Base-by-base conservation (phyloP, 2,329 filamentous ascomycete species). In the Myriosclerotinia curreyana region DNA sequence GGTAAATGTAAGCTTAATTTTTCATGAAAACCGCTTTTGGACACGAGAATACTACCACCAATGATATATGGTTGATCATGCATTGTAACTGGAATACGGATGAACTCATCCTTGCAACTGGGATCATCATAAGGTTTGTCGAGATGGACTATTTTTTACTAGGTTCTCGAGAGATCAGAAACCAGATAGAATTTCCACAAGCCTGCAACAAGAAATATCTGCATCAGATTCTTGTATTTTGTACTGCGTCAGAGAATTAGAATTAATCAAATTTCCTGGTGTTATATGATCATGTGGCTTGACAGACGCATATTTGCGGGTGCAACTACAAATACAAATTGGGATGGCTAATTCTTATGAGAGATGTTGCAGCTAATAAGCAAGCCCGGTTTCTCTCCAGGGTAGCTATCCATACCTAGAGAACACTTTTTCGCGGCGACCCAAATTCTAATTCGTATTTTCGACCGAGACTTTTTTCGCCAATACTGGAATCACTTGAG, bases 51-150 rank as follows among this genome's bases (percentile, higher is more conserved):
- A 14, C n/a, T 36, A n/a, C 28, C 49, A 34, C 49, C 49, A n/a
- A 51, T 34, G 49, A 51, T 34, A 34, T n/a, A 34, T 34, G 5
- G 17, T 34, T 34, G 49, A 7, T 20, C 15, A 52, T 34, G 28
- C 50, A 36, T 17, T 52, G 28, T 31, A 31, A 31, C 28, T 31
- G 28, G 28, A 31, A 31, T 31, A 31, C 6, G 48, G 48, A 52
- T 52, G 50, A 52, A 52, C 50, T 36, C 50, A 36, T 52, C 50
- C 28, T n/a, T n/a, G n/a, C 9, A 52, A 34, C 50, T 52, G 50
- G 34, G 28, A 17, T 12, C 1, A 34, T 36, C 9, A 20, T 12
- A 8, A 52, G 28, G 17, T 14, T n/a, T 20, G 40, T 44, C 5
- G 8, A 48, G 22, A 22, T 7, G 7, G 20, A 48, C 15, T 20